Evolutionary conservation across 441 rosid species (phyloP).

Genomic region (Bocquillonia castaneifolia): DNA sequence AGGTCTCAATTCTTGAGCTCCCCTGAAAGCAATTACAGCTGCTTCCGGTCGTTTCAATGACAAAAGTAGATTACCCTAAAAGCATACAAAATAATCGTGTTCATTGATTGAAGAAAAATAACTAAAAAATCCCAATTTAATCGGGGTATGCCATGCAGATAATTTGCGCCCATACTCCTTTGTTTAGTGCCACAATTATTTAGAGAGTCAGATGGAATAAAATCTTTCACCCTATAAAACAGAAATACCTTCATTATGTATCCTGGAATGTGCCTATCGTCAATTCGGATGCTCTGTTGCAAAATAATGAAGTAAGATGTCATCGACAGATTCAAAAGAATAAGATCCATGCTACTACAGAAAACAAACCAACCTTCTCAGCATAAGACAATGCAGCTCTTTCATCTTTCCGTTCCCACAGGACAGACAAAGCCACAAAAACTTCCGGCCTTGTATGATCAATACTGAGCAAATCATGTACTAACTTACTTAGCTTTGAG

Average conservation of each 20-base stretch:
- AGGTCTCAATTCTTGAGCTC: conserved; percentile 89
- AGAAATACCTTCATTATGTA: conserved; percentile 80
- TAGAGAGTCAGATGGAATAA: conserved; percentile 18
- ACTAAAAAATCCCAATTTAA: background rate
- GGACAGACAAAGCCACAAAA: conserved; percentile 76
- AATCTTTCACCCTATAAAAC: conserved; percentile 12
- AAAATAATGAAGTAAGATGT: conserved; percentile 27
- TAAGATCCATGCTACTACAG: background rate
- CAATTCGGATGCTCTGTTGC: conserved; percentile 76
- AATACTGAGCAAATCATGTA: conserved; percentile 80
- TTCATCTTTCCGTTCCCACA: conserved; percentile 88
- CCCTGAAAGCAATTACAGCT: conserved; percentile 84
- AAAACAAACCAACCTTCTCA: conserved; percentile 69
- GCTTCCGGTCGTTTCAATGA: conserved; percentile 77
- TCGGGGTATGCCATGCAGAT: background rate
- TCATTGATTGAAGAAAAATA: background rate
- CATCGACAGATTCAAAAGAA: conserved; percentile 6
- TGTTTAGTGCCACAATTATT: background rate
- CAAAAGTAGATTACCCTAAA: conserved; percentile 81
- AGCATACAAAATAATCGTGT: conserved; percentile 10
- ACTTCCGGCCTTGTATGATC: conserved; percentile 88
- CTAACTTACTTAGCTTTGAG: conserved; percentile 74
- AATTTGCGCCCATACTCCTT: background rate
- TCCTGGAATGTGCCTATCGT: conserved; percentile 88
- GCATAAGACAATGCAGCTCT: conserved; percentile 76